A percentile compares a stretch with the other conserved stretches of the same genome.
Evolutionary conservation across 2,329 filamentous ascomycete genomes (phyloP).

Genomic region (Sarocladium oryzae): DNA sequence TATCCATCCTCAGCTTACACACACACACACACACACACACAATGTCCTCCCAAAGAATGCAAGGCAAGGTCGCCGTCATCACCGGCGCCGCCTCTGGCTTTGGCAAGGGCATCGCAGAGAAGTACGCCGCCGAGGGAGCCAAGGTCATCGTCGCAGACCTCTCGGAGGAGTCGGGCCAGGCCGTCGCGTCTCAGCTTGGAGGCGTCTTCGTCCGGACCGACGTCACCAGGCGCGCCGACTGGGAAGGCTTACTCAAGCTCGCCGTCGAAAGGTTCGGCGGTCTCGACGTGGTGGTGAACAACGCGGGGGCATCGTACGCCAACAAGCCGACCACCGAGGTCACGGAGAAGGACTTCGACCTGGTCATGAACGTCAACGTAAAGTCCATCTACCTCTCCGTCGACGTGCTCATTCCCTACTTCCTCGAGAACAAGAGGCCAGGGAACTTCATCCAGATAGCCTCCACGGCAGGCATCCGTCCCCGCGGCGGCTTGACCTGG

Average conservation of each 20-base stretch:
- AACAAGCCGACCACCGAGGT: constrained; percentile 60
- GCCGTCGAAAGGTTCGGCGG: constrained; percentile 40
- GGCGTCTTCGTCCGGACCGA: constrained; percentile 16
- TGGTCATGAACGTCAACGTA: constrained; percentile 62
- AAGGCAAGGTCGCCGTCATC: constrained; percentile 36
- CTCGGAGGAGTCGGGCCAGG: constrained; percentile 42
- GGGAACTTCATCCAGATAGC: constrained; percentile 61
- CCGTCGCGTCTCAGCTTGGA: constrained; percentile 38
- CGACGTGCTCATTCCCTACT: constrained; percentile 52
- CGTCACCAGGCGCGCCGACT: constrained; percentile 9
- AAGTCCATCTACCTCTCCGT: constrained; percentile 59
- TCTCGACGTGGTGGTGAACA: constrained; percentile 55
- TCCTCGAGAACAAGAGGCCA: constrained; percentile 45
- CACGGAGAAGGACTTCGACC: constrained; percentile 59
- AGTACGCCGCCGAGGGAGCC: constrained; percentile 53
- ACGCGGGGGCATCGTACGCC: constrained; percentile 50
- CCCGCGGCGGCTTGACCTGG: constrained; percentile 59
- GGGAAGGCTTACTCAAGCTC: constrained; percentile 32
- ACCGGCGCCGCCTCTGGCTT: constrained; percentile 57
- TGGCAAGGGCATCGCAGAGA: constrained; percentile 53
- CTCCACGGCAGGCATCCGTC: constrained; percentile 53
- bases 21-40: constrained; percentile 11
- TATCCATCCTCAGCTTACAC: neutral
- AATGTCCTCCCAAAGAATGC: constrained; percentile 24
- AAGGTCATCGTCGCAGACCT: constrained; percentile 58